phyloP scores from a whole-genome alignment of 2,329 filamentous ascomycete species.

The Colletotrichum sp. region DNA sequence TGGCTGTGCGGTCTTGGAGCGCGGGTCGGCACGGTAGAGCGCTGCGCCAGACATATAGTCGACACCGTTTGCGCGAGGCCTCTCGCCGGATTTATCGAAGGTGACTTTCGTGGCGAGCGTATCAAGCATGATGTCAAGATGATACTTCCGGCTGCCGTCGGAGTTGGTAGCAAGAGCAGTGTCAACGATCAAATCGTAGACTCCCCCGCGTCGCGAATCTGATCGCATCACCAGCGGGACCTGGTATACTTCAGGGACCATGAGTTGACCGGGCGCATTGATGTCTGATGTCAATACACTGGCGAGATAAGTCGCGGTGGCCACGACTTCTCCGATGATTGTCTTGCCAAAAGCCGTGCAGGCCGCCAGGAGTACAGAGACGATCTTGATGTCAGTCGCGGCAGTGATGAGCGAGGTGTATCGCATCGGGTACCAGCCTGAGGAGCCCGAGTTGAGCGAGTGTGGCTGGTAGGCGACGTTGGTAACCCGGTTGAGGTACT shows the following conservation, averaged over 20 bases:
- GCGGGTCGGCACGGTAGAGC: background rate
- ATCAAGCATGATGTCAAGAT: background rate
- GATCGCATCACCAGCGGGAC: background rate
- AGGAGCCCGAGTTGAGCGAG: background rate
- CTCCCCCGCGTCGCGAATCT: background rate
- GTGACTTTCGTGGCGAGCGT: background rate
- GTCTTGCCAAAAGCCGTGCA: background rate
- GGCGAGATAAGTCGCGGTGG: background rate
- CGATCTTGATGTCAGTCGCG: background rate
- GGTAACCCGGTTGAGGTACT: background rate
- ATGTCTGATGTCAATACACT: background rate
- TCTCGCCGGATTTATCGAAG: background rate
- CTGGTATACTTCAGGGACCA: background rate
- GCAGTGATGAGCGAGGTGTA: background rate
- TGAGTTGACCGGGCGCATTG: background rate
- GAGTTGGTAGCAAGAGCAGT: background rate
- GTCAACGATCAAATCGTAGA: background rate
- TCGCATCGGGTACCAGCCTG: background rate
- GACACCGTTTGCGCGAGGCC: background rate
- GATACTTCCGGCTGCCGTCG: background rate
- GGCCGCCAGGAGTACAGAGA: background rate
- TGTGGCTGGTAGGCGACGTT: background rate
- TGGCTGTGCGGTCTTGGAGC: background rate
- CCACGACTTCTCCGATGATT: background rate
- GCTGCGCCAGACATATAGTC: background rate